A percentile compares a stretch with the other conserved stretches of the same genome.
phyloP scores from a whole-genome alignment of 441 rosid species.

The Metrosideros polymorpha region DNA sequence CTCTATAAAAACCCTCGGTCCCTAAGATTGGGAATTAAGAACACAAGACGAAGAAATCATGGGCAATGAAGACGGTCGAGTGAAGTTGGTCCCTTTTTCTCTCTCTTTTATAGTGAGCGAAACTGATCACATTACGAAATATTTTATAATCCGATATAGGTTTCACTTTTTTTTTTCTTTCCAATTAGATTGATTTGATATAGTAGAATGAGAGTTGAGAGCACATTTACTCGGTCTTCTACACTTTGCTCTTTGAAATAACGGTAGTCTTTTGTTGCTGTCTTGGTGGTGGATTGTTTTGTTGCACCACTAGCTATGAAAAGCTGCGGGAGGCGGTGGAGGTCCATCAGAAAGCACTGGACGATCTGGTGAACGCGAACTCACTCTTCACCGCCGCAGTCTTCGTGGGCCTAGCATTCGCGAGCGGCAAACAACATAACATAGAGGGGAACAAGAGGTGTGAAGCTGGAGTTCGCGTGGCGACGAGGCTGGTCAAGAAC shows the following conservation, averaged over 20 bases:
- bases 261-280: background rate
- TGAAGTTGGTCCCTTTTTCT: background rate
- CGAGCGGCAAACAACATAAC: background rate
- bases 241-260: background rate
- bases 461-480: background rate
- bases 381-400: background rate
- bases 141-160: rapidly evolving
- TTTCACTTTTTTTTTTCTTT: background rate
- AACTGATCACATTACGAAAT: background rate
- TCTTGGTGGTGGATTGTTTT: too few relatives aligned
- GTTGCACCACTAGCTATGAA: background rate
- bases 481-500: background rate
- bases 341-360: background rate
- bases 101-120: background rate
- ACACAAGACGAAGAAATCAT: background rate
- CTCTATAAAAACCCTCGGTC: background rate
- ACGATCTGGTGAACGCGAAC: background rate
- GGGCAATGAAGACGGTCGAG: rapidly evolving
- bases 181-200: too few relatives aligned
- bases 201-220: too few relatives aligned
- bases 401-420: background rate
- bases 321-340: background rate
- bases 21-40: background rate
- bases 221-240: background rate
- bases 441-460: background rate